Percentiles rank a stretch among this genome's conserved stretches.
These are phyloP conservation scores for Hypoxylon sp. DNA, from an alignment of 2,329 filamentous ascomycete genomes.

Conservation along the genomic window DNA sequence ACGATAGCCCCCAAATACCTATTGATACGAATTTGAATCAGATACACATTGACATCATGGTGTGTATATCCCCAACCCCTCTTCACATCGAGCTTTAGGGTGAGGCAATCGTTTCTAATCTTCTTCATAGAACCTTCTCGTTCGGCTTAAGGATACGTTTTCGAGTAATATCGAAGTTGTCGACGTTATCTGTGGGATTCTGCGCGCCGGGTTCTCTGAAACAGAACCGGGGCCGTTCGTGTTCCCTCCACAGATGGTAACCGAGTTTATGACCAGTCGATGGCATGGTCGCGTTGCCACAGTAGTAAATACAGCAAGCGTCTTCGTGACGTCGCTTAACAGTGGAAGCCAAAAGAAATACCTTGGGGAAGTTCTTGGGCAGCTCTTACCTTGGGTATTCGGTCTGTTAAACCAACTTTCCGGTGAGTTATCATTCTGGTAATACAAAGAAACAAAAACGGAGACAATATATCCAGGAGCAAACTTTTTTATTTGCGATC, in stretches of 20 bases:
- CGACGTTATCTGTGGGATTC: slow-evolving; percentile 79
- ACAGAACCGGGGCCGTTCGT: slow-evolving; percentile 82
- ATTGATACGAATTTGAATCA: slow-evolving; percentile 44
- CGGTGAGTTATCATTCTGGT: slow-evolving; percentile 56
- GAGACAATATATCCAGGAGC: neutral
- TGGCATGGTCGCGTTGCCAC: slow-evolving; percentile 76
- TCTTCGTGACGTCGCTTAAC: slow-evolving; percentile 74
- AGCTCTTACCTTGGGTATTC: slow-evolving; percentile 74
- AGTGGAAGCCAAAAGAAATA: slow-evolving; percentile 60
- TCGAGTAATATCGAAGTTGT: slow-evolving; percentile 75
- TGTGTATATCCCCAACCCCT: slow-evolving; percentile 54
- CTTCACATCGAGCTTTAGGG: neutral
- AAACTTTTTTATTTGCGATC: neutral
- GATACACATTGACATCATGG: slow-evolving; percentile 65
- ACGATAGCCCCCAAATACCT: slow-evolving; percentile 38
- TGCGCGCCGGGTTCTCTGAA: slow-evolving; percentile 83
- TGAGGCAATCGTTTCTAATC: slow-evolving; percentile 60
- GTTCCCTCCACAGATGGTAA: slow-evolving; percentile 76
- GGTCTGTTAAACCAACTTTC: slow-evolving; percentile 74
- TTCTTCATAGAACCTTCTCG: slow-evolving; percentile 46
- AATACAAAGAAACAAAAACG: neutral
- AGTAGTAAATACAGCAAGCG: slow-evolving; percentile 79
- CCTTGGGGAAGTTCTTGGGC: slow-evolving; percentile 64
- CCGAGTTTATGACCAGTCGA: slow-evolving; percentile 73
- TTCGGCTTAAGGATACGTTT: slow-evolving; percentile 67